Conservation (phyloP, 2,329 filamentous ascomycete genomes). For the Claviceps spartinae region DNA sequence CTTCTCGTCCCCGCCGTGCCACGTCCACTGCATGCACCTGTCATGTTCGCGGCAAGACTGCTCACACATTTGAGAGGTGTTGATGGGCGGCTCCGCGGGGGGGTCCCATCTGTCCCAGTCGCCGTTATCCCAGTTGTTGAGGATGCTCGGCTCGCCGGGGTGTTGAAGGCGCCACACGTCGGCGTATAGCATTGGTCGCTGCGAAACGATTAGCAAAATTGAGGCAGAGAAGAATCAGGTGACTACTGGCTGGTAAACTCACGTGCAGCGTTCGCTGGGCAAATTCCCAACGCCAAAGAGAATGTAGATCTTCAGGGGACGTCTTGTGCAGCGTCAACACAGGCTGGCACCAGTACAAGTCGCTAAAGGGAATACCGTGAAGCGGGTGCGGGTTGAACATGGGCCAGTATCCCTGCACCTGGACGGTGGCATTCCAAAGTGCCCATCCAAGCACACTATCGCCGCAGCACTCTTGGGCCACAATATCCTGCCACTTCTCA, state of each 20-base stretch:
- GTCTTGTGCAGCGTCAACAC: slow-evolving; percentile 44
- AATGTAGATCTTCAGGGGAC: slow-evolving; percentile 36
- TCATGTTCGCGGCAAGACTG: slow-evolving; percentile 14
- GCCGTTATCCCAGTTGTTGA: slow-evolving; percentile 19
- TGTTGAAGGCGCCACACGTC: slow-evolving; percentile 25
- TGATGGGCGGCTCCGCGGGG: slow-evolving; percentile 12
- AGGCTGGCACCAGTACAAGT: slow-evolving; percentile 41
- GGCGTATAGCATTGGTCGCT: slow-evolving; percentile 23
- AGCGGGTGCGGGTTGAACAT: slow-evolving; percentile 45
- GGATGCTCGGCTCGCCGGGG: slow-evolving; percentile 12
- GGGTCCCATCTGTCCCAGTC: slow-evolving; percentile 18
- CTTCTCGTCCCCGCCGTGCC: slow-evolving; percentile 18
- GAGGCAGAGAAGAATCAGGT: too few relatives aligned
- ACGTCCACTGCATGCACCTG: slow-evolving; percentile 18
- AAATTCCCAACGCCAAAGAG: slow-evolving; percentile 38
- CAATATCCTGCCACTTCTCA: slow-evolving; percentile 31
- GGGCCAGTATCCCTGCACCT: slow-evolving; percentile 32
- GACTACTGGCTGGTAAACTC: slow-evolving; percentile 7
- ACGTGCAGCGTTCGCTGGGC: slow-evolving; percentile 31
- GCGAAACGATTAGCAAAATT: background rate
- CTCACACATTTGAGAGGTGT: slow-evolving; percentile 16
- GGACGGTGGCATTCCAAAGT: slow-evolving; percentile 29
- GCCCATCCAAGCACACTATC: slow-evolving; percentile 37
- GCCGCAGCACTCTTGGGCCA: slow-evolving; percentile 34
- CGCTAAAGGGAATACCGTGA: slow-evolving; percentile 33